phyloP scores from a whole-genome alignment of 106 monocot genomes.

The Platanthera zijinensis region DNA sequence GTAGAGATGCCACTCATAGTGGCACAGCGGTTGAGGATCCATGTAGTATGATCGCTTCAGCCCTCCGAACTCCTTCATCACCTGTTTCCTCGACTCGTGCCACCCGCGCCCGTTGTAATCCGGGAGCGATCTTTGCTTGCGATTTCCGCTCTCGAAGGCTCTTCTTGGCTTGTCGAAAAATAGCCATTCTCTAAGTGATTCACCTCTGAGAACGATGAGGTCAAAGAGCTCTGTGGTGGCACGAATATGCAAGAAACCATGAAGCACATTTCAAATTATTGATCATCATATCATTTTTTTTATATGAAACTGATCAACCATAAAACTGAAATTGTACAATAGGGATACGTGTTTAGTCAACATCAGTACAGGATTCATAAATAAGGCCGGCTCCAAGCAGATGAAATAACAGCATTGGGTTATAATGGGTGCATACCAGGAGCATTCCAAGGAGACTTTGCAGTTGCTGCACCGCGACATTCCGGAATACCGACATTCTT shows the following conservation, averaged over 20 bases:
- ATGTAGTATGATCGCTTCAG: conserved; percentile 97
- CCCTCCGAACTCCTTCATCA: conserved; percentile 89
- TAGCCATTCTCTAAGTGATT: conserved; percentile 93
- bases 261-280: neutral
- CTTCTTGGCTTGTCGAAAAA: conserved; percentile 97
- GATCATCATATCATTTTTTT: too few species aligned
- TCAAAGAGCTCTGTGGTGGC: conserved; percentile 65
- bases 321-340: neutral
- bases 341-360: too few species aligned
- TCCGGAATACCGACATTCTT: conserved; percentile 94
- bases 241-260: too few species aligned
- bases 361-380: too few species aligned
- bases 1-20: conserved; percentile 89
- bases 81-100: conserved; percentile 97
- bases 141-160: conserved; percentile 92
- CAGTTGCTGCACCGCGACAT: conserved; percentile 90
- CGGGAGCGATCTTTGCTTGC: conserved; percentile 93
- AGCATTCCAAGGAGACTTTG: conserved; percentile 98
- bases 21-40: conserved; percentile 77
- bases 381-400: too few species aligned
- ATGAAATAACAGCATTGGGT: too few species aligned
- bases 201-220: conserved; percentile 74
- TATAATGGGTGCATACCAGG: conserved; percentile 36
- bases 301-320: too few species aligned
- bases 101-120: conserved; percentile 95